A percentile compares a stretch with the other conserved stretches of the same genome.
Evolutionary conservation across 2,329 filamentous ascomycete species (phyloP).

Genomic region (Claviceps paspali): DNA sequence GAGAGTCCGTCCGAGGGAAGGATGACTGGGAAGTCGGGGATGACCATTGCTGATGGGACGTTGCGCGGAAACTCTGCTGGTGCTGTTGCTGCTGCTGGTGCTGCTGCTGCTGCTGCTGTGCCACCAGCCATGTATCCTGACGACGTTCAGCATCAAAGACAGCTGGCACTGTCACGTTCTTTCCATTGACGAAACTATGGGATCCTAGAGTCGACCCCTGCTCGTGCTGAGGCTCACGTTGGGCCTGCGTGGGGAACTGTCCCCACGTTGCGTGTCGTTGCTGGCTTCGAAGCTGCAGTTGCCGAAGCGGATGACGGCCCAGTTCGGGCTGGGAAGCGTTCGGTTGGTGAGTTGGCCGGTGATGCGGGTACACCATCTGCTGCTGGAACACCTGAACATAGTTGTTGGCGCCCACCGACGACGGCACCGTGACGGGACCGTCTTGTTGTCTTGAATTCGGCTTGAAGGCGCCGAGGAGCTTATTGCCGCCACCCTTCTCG

Average conservation of each 20-base stretch:
- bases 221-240: slow-evolving; percentile 20
- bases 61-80: slow-evolving; percentile 4
- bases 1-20: not conserved
- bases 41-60: slow-evolving; percentile 1
- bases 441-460: slow-evolving; percentile 14
- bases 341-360: not conserved
- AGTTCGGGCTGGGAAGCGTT: not conserved
- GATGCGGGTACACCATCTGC: not conserved
- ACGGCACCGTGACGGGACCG: not conserved
- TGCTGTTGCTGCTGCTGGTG: not conserved
- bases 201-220: slow-evolving; percentile 22
- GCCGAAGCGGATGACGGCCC: too few relatives aligned
- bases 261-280: not conserved
- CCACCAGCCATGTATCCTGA: not conserved
- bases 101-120: slow-evolving; percentile 6
- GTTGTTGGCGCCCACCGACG: not conserved
- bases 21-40: slow-evolving; percentile 4
- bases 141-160: slow-evolving; percentile 13
- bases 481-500: slow-evolving; percentile 12
- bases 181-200: slow-evolving; percentile 22
- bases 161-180: slow-evolving; percentile 16
- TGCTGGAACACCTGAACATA: not conserved
- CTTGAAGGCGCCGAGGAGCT: slow-evolving; percentile 18
- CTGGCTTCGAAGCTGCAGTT: not conserved
- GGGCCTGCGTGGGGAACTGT: not conserved